Evolutionary conservation across 352 stramenopile genomes (phyloP), one percentile per base, ranked within the genome.

Genomic region (Globisporangium mamillatum): DNA sequence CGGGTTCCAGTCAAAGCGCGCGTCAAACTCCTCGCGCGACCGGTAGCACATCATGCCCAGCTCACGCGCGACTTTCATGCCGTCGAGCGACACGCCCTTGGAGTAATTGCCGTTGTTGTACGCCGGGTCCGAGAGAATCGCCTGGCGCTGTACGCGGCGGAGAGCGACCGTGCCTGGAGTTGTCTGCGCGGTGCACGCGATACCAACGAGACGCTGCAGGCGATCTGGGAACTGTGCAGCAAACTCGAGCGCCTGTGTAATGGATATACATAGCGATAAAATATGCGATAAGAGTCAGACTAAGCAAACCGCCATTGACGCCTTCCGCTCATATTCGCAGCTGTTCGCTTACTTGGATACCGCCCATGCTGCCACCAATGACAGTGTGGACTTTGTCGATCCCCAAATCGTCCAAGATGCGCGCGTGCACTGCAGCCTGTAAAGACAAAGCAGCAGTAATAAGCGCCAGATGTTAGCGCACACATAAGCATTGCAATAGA

Each of bases 31-130:
- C 66, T 95, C 87, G 22, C 87, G 86, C 12, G 85, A 94, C n/a
- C 90, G 88, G 73, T 97, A 96, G 74, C 87, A 94, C 65, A 84
- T 95, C 80, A 94, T 95, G 25, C 89, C 90, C 0, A 97, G 74
- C 69, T 95, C 86, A 18, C 90, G 84, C 5, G 90, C 90, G 44
- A 97, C 77, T 54, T 93, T 89, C 85, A 97, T 93, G 60, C 90
- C 90, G 29, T 88, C 77, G 7, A 94, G 75, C 12, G 79, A 70
- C 2, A 77, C 68, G n/a, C 76, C 77, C 3, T 73, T 64, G n/a
- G 69, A 60, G 68, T 95, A 97, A 48, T 94, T 78, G 55, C 89
- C 89, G 52, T 91, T 76, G n/a, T 91, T 85, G 75, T 93, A 96
- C 52, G 68, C 66, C 0, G 89, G 85, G 55, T 97, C 90, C 0